phyloP scores from a whole-genome alignment of 2,329 filamentous ascomycete species.

The Claviceps cyperi region DNA sequence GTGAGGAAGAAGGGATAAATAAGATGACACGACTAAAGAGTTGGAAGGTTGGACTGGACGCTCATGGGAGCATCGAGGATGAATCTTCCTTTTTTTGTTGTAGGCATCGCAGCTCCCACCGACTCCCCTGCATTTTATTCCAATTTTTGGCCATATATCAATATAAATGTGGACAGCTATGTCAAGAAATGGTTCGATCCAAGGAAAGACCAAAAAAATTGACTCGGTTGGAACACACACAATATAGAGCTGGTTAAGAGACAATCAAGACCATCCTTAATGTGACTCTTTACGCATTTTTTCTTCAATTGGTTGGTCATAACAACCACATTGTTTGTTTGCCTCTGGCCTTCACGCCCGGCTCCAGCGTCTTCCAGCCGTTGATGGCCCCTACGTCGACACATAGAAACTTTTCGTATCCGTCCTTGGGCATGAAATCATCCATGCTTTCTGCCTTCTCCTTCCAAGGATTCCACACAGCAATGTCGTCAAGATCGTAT shows the following conservation, averaged over 20 bases:
- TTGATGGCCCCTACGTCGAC: conserved; percentile 79
- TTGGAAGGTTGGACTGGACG: not conserved
- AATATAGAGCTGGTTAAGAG: no score
- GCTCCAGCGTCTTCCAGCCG: conserved; percentile 72
- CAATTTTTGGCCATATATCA: not conserved
- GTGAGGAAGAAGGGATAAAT: not conserved
- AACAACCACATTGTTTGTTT: no score
- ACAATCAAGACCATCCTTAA: no score
- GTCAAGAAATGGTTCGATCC: not conserved
- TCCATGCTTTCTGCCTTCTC: conserved; percentile 70
- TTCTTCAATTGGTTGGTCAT: no score
- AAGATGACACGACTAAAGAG: not conserved
- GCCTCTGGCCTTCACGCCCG: conserved; percentile 31
- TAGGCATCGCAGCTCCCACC: not conserved
- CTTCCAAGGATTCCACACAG: conserved; percentile 95
- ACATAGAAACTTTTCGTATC: conserved; percentile 87
- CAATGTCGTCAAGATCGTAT: conserved; percentile 75
- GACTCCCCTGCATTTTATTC: not conserved
- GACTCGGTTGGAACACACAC: no score
- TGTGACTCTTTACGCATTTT: no score
- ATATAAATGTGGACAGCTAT: not conserved
- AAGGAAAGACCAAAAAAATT: no score
- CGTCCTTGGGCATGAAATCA: conserved; percentile 81
- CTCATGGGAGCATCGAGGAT: not conserved
- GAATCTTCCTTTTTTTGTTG: not conserved